A percentile compares a stretch with the other conserved stretches of the same genome.
Conservation (phyloP, 179 eudicot genomes). For the Patellifolia procumbens region DNA sequence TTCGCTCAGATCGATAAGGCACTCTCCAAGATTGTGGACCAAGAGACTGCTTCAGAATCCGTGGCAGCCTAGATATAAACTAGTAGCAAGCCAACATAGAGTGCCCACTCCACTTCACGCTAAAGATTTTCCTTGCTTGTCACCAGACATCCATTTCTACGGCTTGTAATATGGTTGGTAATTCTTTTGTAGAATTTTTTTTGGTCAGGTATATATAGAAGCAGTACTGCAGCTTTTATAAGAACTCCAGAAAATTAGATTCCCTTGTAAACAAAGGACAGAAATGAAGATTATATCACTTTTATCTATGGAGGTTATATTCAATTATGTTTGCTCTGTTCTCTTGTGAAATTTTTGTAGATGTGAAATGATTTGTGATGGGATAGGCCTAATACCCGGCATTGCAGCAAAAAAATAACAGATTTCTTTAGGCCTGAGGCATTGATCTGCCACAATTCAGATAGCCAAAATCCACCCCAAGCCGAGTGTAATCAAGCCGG, state of each 20-base stretch:
- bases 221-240: neutral
- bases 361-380: too few species aligned
- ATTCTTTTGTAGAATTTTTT: conserved; percentile 28
- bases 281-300: conserved; percentile 12
- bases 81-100: neutral
- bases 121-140: too few species aligned
- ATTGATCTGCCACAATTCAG: too few species aligned
- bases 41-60: conserved; percentile 39
- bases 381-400: too few species aligned
- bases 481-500: too few species aligned
- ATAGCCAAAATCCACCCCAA: too few species aligned
- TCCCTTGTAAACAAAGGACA: conserved; percentile 7
- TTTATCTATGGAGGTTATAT: neutral
- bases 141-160: neutral
- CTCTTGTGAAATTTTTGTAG: neutral
- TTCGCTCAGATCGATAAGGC: conserved; percentile 67
- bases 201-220: conserved; percentile 12
- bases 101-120: neutral
- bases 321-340: neutral
- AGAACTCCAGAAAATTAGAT: neutral
- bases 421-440: too few species aligned
- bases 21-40: conserved; percentile 49
- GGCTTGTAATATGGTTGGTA: conserved; percentile 1
- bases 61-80: conserved; percentile 32
- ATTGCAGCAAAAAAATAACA: too few species aligned